phyloP scores from a whole-genome alignment of 1,139 yeast genomes.

The Hyphopichia buzzinii region DNA sequence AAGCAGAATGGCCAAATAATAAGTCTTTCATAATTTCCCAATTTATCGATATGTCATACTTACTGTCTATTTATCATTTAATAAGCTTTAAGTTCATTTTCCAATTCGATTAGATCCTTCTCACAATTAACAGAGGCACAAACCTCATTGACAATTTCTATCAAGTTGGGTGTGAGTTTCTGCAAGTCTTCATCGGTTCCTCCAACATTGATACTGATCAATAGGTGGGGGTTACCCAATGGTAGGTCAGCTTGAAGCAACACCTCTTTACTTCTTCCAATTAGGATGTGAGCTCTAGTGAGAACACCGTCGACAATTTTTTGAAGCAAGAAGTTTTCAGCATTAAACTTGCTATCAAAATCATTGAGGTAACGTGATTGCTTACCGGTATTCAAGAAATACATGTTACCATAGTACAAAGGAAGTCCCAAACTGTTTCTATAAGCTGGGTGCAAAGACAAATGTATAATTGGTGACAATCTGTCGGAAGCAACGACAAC shows the following conservation, averaged over 20 bases:
- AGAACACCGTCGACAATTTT: slow-evolving; percentile 56
- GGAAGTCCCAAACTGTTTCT: slow-evolving; percentile 47
- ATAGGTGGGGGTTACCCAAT: slow-evolving; percentile 64
- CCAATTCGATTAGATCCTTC: slow-evolving; percentile 17
- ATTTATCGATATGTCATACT: too few relatives aligned
- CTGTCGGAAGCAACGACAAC: slow-evolving; percentile 57
- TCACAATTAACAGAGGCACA: slow-evolving; percentile 16
- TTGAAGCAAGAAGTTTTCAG: slow-evolving; percentile 64
- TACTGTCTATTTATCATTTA: too few relatives aligned
- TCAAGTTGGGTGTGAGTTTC: slow-evolving; percentile 15
- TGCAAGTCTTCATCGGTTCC: slow-evolving; percentile 54
- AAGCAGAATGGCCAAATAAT: slow-evolving; percentile 32
- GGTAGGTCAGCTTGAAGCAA: slow-evolving; percentile 78
- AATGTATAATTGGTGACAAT: slow-evolving; percentile 66
- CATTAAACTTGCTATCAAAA: slow-evolving; percentile 47
- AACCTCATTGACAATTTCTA: slow-evolving; percentile 15
- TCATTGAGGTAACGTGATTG: slow-evolving; percentile 32
- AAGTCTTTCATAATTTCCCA: too few relatives aligned
- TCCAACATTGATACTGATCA: slow-evolving; percentile 57
- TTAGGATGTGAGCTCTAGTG: slow-evolving; percentile 51
- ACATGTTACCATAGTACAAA: slow-evolving; percentile 43
- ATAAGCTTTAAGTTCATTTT: slow-evolving; percentile 20
- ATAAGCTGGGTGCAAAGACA: slow-evolving; percentile 47
- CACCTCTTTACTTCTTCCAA: slow-evolving; percentile 68
- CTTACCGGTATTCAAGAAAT: slow-evolving; percentile 38